phyloP scores from a whole-genome alignment of 2,329 filamentous ascomycete species.

The Rhynchosporium graminicola region DNA sequence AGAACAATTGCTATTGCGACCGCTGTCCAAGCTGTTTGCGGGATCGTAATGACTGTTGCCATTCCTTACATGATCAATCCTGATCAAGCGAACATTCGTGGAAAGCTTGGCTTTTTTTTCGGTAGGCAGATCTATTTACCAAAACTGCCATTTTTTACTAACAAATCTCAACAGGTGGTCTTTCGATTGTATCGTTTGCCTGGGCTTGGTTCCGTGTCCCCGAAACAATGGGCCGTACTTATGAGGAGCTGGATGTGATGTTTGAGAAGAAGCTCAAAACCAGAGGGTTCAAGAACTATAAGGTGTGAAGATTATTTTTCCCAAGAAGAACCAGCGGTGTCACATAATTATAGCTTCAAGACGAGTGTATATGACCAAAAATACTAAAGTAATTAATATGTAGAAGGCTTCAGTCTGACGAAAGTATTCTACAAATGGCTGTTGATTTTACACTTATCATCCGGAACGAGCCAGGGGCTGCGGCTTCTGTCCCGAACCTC shows the following conservation, averaged over 20 bases:
- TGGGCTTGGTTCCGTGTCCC: slow-evolving; percentile 46
- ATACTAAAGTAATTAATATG: too few relatives aligned
- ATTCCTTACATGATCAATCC: slow-evolving; percentile 45
- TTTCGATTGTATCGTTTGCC: slow-evolving; percentile 42
- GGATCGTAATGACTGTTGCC: slow-evolving; percentile 38
- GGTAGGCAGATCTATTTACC: slow-evolving; percentile 32
- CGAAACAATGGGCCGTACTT: slow-evolving; percentile 47
- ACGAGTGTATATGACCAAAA: neutral
- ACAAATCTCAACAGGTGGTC: slow-evolving; percentile 18
- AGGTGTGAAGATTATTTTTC: neutral
- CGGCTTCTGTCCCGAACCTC: too few relatives aligned
- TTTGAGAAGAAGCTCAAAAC: slow-evolving; percentile 44
- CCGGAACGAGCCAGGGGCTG: too few relatives aligned
- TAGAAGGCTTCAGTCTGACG: too few relatives aligned
- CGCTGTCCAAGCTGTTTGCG: slow-evolving; percentile 33
- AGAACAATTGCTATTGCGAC: slow-evolving; percentile 43
- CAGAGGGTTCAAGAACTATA: slow-evolving; percentile 39
- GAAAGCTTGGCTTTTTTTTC: slow-evolving; percentile 47
- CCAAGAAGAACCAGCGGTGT: neutral
- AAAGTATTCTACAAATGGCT: too few relatives aligned
- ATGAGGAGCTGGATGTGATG: slow-evolving; percentile 50
- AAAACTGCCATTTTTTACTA: slow-evolving; percentile 26
- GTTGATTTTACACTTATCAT: too few relatives aligned
- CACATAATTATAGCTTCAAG: neutral
- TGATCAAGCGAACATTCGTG: slow-evolving; percentile 43